Conservation (phyloP, 2,329 filamentous ascomycete species). For the Nemania sp. region DNA sequence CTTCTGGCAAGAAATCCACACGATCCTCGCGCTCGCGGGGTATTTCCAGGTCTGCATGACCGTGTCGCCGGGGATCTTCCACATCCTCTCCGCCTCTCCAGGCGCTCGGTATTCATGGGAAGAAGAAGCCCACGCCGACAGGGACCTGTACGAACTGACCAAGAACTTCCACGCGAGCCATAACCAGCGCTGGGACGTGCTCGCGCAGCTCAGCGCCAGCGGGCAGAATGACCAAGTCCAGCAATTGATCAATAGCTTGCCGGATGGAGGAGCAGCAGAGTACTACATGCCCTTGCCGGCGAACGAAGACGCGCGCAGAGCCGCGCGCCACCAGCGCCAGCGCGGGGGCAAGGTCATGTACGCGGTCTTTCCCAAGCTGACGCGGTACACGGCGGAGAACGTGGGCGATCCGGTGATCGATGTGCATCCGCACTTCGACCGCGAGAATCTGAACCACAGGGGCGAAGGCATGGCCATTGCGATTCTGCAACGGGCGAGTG, state of each 20-base stretch:
- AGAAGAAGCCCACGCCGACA: conserved; percentile 32
- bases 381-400: conserved; percentile 34
- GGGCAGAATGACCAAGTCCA: background rate
- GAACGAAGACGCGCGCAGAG: conserved; percentile 14
- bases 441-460: background rate
- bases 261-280: background rate
- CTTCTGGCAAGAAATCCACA: conserved; percentile 36
- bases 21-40: conserved; percentile 35
- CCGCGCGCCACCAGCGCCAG: conserved; percentile 29
- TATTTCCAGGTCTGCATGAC: conserved; percentile 38
- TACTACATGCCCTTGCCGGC: conserved; percentile 13
- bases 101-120: conserved; percentile 37
- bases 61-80: conserved; percentile 37
- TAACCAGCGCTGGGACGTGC: conserved; percentile 22
- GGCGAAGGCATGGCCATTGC: conserved; percentile 35
- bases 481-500: conserved; percentile 30
- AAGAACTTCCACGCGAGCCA: conserved; percentile 24
- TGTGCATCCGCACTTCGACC: too few species aligned
- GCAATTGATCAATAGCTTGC: background rate
- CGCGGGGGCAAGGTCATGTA: conserved; percentile 40
- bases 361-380: conserved; percentile 39
- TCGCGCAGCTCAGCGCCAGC: conserved; percentile 11
- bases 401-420: too few species aligned
- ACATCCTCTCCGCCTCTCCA: conserved; percentile 37
- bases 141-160: conserved; percentile 30